phyloP scores from a whole-genome alignment of 768 basidiomycete genomes.

The Vararia minispora region DNA sequence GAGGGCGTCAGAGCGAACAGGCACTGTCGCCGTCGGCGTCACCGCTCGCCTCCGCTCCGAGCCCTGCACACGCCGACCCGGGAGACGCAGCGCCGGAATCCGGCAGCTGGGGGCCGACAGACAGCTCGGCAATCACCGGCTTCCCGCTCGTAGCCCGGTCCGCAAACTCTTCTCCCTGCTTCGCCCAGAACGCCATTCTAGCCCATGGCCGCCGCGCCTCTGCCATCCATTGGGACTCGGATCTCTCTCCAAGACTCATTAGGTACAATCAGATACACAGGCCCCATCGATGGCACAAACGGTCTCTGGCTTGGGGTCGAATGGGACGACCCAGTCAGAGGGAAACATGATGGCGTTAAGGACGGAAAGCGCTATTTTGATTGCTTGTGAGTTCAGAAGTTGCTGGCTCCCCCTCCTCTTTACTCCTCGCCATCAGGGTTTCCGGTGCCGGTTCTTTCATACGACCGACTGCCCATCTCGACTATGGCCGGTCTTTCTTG shows the following conservation, averaged over 20 bases:
- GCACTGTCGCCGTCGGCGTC: no score
- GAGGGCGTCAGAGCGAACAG: background rate
- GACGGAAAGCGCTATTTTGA: slow-evolving; percentile 70
- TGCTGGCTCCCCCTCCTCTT: background rate
- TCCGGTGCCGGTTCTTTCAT: slow-evolving; percentile 71
- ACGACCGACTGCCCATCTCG: slow-evolving; percentile 47
- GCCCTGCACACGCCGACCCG: no score
- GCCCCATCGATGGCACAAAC: slow-evolving; percentile 46
- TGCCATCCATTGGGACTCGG: slow-evolving; percentile 40
- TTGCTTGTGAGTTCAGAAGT: slow-evolving; percentile 63
- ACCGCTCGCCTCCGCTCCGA: no score
- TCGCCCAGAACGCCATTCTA: no score
- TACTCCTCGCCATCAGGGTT: slow-evolving; percentile 28
- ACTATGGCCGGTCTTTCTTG: slow-evolving; percentile 61
- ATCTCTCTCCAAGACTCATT: slow-evolving; percentile 39
- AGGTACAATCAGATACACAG: slow-evolving; percentile 65
- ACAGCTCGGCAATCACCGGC: background rate
- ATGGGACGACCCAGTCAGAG: slow-evolving; percentile 81
- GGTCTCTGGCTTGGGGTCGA: slow-evolving; percentile 93
- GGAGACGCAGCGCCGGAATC: background rate
- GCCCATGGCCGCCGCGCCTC: background rate
- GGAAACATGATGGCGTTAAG: slow-evolving; percentile 81
- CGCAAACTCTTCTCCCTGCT: no score
- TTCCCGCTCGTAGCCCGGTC: background rate
- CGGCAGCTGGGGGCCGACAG: background rate